These are phyloP conservation scores for Moesziomyces antarcticus DNA, from an alignment of 1,284 basidiomycete species.

Conservation along the genomic window DNA sequence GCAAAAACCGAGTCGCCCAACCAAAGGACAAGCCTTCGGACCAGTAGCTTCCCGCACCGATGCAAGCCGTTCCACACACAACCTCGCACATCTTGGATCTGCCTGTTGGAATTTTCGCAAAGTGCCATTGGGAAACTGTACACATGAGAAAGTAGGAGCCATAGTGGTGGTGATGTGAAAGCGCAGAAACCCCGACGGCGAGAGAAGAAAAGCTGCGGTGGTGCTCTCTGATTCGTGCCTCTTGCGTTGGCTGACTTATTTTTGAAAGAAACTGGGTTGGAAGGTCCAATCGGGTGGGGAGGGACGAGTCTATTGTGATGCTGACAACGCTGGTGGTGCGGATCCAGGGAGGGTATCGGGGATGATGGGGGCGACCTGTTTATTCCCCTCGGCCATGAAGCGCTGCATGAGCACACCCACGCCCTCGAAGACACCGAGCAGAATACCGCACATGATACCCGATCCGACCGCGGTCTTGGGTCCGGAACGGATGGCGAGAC, in stretches of 20 bases:
- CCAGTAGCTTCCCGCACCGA: neutral
- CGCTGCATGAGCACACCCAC: conserved; percentile 87
- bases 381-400: conserved; percentile 82
- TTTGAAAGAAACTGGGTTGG: no score
- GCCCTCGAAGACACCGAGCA: conserved; percentile 88
- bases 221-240: no score
- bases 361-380: conserved; percentile 60
- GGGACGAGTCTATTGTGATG: conserved; percentile 10
- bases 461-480: conserved; percentile 88
- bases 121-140: no score
- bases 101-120: no score
- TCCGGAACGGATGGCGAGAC: conserved; percentile 90
- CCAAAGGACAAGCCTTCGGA: conserved; percentile 3
- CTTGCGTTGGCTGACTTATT: no score
- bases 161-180: no score
- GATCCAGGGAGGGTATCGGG: conserved; percentile 32
- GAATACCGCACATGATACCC: conserved; percentile 93
- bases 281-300: neutral
- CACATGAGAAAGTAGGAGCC: no score
- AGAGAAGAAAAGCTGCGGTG: no score
- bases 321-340: conserved; percentile 6
- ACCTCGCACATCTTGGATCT: no score
- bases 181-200: no score
- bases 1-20: conserved; percentile 15
- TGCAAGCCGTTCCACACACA: neutral